phyloP scores from a whole-genome alignment of 306 rosid species.

The Glycine tomentella region DNA sequence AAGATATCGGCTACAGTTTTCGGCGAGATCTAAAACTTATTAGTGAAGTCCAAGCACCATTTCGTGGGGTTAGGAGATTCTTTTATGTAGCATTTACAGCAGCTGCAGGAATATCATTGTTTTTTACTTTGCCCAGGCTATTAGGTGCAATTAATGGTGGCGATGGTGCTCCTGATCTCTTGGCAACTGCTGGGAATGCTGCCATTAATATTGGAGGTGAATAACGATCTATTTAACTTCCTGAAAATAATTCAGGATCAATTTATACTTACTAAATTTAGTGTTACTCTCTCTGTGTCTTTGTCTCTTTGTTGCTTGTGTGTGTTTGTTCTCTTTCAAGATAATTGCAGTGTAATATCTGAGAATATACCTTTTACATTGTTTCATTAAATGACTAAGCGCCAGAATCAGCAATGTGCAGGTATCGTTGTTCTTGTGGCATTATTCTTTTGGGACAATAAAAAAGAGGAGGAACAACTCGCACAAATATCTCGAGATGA shows the following conservation, averaged over 20 bases:
- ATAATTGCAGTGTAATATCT: conserved; percentile 8
- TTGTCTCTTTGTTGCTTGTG: conserved; percentile 1
- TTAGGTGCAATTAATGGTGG: conserved; percentile 77
- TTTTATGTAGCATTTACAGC: conserved; percentile 83
- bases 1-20: conserved; percentile 89
- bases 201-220: conserved; percentile 94
- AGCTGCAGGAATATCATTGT: conserved; percentile 88
- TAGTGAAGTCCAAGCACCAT: conserved; percentile 99
- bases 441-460: conserved; percentile 91
- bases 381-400: conserved; percentile 69
- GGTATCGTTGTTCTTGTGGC: conserved; percentile 84
- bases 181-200: conserved; percentile 88
- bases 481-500: conserved; percentile 87
- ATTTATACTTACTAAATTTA: conserved; percentile 19
- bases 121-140: conserved; percentile 79
- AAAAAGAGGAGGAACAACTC: conserved; percentile 95
- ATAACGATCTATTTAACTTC: conserved; percentile 42
- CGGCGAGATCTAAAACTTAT: conserved; percentile 98
- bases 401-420: conserved; percentile 74
- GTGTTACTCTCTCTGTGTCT: neutral
- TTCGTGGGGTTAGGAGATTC: conserved; percentile 93
- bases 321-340: conserved; percentile 26
- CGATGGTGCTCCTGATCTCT: conserved; percentile 83
- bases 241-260: conserved; percentile 43
- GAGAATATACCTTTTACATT: conserved; percentile 35